Conservation (phyloP, 768 basidiomycete species). For the Phylloporus arenicola region DNA sequence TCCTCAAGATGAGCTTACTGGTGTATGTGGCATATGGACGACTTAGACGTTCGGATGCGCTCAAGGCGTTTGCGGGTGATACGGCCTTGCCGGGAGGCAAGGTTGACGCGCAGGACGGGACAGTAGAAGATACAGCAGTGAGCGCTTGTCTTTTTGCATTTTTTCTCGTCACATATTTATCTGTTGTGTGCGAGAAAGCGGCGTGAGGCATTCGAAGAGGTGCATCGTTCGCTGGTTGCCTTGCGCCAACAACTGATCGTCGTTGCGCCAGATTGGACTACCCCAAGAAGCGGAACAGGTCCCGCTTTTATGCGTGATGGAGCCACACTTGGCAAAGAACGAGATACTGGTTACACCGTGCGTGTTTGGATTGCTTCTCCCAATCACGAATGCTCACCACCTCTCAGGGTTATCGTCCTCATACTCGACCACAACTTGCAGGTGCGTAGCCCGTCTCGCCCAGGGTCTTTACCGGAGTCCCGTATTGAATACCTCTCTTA, state of each 20-base stretch:
- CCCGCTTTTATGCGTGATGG: constrained; percentile 70
- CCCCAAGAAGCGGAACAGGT: constrained; percentile 64
- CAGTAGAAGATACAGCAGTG: constrained; percentile 78
- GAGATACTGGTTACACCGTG: constrained; percentile 80
- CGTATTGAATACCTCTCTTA: neutral
- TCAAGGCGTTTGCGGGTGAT: constrained; percentile 79
- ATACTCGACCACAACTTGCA: constrained; percentile 73
- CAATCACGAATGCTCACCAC: neutral
- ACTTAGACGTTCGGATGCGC: constrained; percentile 61
- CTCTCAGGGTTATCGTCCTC: constrained; percentile 71
- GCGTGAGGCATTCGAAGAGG: constrained; percentile 89
- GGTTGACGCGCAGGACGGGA: constrained; percentile 60
- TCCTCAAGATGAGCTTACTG: neutral
- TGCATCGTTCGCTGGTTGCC: constrained; percentile 22
- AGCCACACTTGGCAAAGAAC: constrained; percentile 72
- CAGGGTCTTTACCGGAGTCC: neutral
- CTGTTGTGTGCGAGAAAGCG: constrained; percentile 42
- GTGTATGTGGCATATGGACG: neutral
- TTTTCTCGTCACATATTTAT: neutral
- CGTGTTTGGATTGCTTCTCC: constrained; percentile 26
- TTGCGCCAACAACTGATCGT: neutral
- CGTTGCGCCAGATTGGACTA: constrained; percentile 64
- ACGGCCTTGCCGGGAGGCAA: constrained; percentile 87
- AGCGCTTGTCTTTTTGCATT: neutral
- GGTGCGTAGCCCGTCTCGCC: constrained; percentile 32